Evolutionary conservation across 768 basidiomycete genomes (phyloP).

Genomic region (Termitomyces sp.): DNA sequence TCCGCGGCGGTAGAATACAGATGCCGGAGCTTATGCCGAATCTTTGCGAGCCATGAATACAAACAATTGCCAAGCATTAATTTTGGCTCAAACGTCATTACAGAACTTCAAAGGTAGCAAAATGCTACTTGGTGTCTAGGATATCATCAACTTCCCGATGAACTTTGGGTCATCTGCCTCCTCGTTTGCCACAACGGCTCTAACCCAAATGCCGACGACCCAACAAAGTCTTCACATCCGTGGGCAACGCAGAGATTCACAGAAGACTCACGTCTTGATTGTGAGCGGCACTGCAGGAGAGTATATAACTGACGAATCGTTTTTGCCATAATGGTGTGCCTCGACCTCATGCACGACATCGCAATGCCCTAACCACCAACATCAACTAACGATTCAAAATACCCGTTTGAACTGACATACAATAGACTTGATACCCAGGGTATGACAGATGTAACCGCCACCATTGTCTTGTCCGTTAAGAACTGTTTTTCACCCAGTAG

Average conservation of each 20-base stretch:
- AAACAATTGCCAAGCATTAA: too few relatives aligned
- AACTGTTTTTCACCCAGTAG: conserved; percentile 51
- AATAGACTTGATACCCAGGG: conserved; percentile 63
- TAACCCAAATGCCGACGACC: conserved; percentile 39
- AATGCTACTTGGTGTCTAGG: neutral
- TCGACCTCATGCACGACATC: conserved; percentile 57
- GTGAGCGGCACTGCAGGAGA: conserved; percentile 53
- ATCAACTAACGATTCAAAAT: neutral
- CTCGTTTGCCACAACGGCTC: conserved; percentile 15
- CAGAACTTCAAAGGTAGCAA: too few relatives aligned
- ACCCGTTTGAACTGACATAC: conserved; percentile 22
- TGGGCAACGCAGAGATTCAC: conserved; percentile 15
- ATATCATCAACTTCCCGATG: conserved; percentile 15
- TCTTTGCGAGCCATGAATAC: too few relatives aligned
- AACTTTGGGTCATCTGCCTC: conserved; percentile 5
- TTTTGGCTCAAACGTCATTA: too few relatives aligned
- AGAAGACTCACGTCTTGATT: conserved; percentile 34
- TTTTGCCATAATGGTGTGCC: conserved; percentile 35
- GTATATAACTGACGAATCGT: conserved; percentile 53
- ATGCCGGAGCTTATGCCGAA: too few relatives aligned
- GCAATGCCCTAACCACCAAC: conserved; percentile 39
- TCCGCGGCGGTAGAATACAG: too few relatives aligned
- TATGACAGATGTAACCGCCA: conserved; percentile 51
- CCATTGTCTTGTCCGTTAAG: conserved; percentile 49
- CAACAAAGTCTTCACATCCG: conserved; percentile 27